phyloP scores from a whole-genome alignment of 345 rosid species.

The Eucalyptus lansdowneana region DNA sequence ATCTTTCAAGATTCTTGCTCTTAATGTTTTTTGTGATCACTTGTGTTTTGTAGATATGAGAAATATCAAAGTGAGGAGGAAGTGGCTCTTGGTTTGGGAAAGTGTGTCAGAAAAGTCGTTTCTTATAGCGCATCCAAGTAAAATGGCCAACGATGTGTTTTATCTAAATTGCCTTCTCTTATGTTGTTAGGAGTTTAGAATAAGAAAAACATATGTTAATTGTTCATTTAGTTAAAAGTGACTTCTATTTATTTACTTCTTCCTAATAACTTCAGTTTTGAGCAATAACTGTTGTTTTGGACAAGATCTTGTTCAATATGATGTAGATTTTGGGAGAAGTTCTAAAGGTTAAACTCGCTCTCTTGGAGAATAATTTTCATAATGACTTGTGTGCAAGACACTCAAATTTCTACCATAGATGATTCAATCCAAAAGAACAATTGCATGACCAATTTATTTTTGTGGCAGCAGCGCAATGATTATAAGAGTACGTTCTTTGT shows the following conservation, averaged over 20 bases:
- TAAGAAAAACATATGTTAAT: not conserved
- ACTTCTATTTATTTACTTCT: not conserved
- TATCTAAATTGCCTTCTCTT: not conserved
- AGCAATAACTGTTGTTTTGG: not conserved
- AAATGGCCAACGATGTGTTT: slow-evolving; percentile 52
- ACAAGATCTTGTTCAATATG: rapidly evolving
- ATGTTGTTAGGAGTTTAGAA: not conserved
- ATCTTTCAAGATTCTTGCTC: not conserved
- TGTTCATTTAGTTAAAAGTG: not conserved
- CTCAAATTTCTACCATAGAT: too few species aligned
- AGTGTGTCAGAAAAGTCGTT: slow-evolving; percentile 82
- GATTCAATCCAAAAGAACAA: too few species aligned
- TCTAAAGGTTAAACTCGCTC: not conserved
- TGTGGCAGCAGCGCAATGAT: rapidly evolving
- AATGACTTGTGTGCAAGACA: not conserved
- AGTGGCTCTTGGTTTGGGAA: slow-evolving; percentile 92
- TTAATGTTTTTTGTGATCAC: not conserved
- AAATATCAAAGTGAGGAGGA: slow-evolving; percentile 86
- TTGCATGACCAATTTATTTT: too few species aligned
- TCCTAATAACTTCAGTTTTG: not conserved
- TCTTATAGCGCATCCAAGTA: slow-evolving; percentile 62
- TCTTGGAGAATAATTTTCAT: not conserved
- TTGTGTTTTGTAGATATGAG: slow-evolving; percentile 61
- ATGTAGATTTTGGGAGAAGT: not conserved
- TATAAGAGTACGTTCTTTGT: too few species aligned